Evolutionary conservation across 2,329 filamentous ascomycete genomes (phyloP).

Genomic region (Herpotrichia juniperi): DNA sequence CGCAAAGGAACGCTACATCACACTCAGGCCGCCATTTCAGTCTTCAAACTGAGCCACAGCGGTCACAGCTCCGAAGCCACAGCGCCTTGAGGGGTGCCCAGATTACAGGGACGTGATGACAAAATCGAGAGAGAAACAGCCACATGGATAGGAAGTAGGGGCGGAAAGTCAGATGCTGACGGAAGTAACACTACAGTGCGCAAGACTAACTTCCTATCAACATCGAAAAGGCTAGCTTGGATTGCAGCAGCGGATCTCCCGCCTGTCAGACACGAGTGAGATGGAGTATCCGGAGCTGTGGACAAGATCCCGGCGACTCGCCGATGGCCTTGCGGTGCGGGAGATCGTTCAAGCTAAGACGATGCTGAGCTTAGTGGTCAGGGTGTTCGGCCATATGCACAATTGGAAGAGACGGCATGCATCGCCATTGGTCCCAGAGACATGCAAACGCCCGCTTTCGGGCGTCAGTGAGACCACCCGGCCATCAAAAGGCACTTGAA

Average conservation of each 20-base stretch:
- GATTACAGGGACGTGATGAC: slow-evolving; percentile 6
- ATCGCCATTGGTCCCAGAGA: slow-evolving; percentile 17
- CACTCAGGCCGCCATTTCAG: slow-evolving; percentile 5
- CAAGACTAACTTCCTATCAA: slow-evolving; percentile 2
- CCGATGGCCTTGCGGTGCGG: slow-evolving; percentile 21
- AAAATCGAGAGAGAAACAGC: slow-evolving; percentile 13
- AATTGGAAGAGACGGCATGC: slow-evolving; percentile 7
- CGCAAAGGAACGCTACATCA: slow-evolving; percentile 7
- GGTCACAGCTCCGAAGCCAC: slow-evolving; percentile 26
- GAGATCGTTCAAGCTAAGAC: slow-evolving; percentile 19
- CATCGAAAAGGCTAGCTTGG: slow-evolving; percentile 10
- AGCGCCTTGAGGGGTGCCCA: neutral
- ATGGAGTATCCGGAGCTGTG: slow-evolving; percentile 16
- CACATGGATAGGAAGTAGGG: slow-evolving; percentile 8
- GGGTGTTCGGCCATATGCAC: slow-evolving; percentile 12
- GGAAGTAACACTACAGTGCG: slow-evolving; percentile 15
- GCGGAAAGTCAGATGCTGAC: slow-evolving; percentile 17
- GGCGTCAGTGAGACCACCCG: slow-evolving; percentile 11
- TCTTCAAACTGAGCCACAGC: slow-evolving; percentile 6
- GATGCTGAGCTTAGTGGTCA: slow-evolving; percentile 7
- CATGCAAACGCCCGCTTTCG: slow-evolving; percentile 1
- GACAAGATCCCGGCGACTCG: slow-evolving; percentile 15
- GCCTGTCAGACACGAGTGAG: slow-evolving; percentile 18
- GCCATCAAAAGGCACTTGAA: neutral
- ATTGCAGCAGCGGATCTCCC: slow-evolving; percentile 15